Percentiles rank a stretch among this genome's conserved stretches.
These are phyloP conservation scores for Candida freyschussii DNA, from an alignment of 1,139 yeast genomes.

Conservation along the genomic window DNA sequence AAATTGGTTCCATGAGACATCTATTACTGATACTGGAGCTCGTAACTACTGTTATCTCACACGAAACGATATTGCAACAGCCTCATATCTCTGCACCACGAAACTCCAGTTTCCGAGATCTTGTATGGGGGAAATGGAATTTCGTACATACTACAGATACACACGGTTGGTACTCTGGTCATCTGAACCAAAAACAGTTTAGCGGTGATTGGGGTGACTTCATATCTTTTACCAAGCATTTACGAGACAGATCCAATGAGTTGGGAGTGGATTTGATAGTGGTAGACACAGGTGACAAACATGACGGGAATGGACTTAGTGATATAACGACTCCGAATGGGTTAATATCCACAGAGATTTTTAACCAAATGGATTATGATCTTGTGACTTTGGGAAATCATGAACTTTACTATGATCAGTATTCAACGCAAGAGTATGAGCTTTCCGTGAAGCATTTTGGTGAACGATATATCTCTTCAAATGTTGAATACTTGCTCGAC, in stretches of 20 bases:
- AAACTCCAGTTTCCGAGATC: constrained; percentile 34
- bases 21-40: too few relatives aligned
- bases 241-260: constrained; percentile 39
- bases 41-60: too few relatives aligned
- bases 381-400: constrained; percentile 87
- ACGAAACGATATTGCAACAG: constrained; percentile 20
- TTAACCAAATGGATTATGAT: constrained; percentile 62
- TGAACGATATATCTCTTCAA: constrained; percentile 69
- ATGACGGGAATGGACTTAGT: constrained; percentile 85
- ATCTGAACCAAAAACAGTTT: constrained; percentile 66
- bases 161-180: constrained; percentile 95
- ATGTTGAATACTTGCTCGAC: constrained; percentile 61
- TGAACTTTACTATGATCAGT: constrained; percentile 73
- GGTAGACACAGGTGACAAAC: constrained; percentile 90
- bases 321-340: constrained; percentile 80
- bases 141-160: constrained; percentile 93
- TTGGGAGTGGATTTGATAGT: constrained; percentile 59
- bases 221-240: constrained; percentile 55
- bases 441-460: constrained; percentile 53
- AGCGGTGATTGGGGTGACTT: constrained; percentile 94
- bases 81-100: constrained; percentile 25
- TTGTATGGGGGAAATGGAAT: constrained; percentile 68
- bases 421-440: constrained; percentile 62
- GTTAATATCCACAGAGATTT: constrained; percentile 52
- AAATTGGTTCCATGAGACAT: too few relatives aligned